phyloP scores from a whole-genome alignment of 371 early-diverging fungal genomes.

The Mortierella sp. region DNA sequence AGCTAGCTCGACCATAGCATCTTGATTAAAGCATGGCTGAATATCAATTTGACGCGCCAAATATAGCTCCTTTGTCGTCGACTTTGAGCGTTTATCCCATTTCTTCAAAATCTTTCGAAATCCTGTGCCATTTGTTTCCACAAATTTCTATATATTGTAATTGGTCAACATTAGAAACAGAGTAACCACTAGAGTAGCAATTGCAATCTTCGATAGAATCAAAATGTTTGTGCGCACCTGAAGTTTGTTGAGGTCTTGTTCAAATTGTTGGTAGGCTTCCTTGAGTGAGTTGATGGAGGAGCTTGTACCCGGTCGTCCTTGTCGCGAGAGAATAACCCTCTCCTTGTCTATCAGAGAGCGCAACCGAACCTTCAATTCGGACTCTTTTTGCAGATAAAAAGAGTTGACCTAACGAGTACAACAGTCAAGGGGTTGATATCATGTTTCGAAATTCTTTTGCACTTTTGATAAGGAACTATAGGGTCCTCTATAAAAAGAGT shows the following conservation, averaged over 20 bases:
- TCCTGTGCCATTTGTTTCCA: constrained; percentile 95
- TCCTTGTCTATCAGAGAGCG: constrained; percentile 86
- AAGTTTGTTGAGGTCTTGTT: constrained; percentile 93
- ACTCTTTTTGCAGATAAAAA: constrained; percentile 86
- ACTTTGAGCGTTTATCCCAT: constrained; percentile 97
- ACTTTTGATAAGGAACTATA: not conserved
- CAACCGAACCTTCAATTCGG: constrained; percentile 82
- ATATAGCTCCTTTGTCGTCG: constrained; percentile 95
- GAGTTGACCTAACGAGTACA: constrained; percentile 74
- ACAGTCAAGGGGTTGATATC: not conserved
- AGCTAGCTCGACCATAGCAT: constrained; percentile 88
- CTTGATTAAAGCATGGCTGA: constrained; percentile 96
- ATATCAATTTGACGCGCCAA: constrained; percentile 94
- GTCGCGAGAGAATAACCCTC: constrained; percentile 72
- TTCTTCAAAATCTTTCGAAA: constrained; percentile 98
- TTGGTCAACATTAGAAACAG: not conserved
- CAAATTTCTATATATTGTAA: constrained; percentile 82
- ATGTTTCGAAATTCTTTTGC: no score
- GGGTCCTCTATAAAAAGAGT: no score
- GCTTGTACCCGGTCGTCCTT: constrained; percentile 68
- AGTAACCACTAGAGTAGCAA: not conserved
- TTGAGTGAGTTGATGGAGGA: constrained; percentile 76
- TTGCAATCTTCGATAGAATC: not conserved
- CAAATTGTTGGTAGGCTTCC: constrained; percentile 92
- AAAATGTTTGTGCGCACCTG: constrained; percentile 68